Evolutionary conservation across 2,329 filamentous ascomycete species (phyloP).

Genomic region (Colletotrichum camelliae): DNA sequence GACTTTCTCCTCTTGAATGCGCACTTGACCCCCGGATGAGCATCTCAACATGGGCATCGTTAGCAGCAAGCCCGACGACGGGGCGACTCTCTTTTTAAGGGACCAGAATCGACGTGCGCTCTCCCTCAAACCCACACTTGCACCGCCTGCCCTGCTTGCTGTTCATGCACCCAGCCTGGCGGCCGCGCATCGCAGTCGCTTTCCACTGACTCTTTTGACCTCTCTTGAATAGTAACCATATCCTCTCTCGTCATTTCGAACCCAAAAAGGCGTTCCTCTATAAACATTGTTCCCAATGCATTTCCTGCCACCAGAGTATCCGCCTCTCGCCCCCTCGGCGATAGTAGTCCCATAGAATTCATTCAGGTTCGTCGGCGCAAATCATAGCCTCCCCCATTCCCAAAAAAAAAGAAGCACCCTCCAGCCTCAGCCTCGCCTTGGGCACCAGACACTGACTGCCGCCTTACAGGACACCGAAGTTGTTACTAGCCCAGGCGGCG

Average conservation of each 20-base stretch:
- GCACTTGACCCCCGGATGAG: constrained; percentile 20
- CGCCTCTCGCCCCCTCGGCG: constrained; percentile 74
- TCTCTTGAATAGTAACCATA: constrained; percentile 74
- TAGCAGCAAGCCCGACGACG: constrained; percentile 87
- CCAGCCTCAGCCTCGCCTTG: not conserved
- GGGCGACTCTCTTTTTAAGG: constrained; percentile 79
- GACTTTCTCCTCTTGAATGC: constrained; percentile 5
- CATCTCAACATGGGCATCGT: constrained; percentile 83
- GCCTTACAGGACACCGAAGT: constrained; percentile 76
- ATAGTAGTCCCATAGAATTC: constrained; percentile 83
- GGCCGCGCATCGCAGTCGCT: constrained; percentile 19
- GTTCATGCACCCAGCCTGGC: constrained; percentile 16
- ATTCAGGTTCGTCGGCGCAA: constrained; percentile 72
- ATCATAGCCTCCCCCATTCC: not conserved
- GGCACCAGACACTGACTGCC: not conserved
- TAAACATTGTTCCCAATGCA: constrained; percentile 82
- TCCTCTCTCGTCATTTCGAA: constrained; percentile 83
- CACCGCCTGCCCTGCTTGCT: constrained; percentile 14
- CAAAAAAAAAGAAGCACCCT: not conserved
- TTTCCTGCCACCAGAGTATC: constrained; percentile 83
- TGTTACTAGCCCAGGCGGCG: constrained; percentile 42
- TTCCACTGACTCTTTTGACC: constrained; percentile 22
- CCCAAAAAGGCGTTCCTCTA: constrained; percentile 75
- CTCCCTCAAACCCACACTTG: constrained; percentile 24
- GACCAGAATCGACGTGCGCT: constrained; percentile 88